A percentile compares a stretch with the other conserved stretches of the same genome.
Evolutionary conservation across 2,329 filamentous ascomycete species (phyloP).

Genomic region (Clarireedia hainanense): DNA sequence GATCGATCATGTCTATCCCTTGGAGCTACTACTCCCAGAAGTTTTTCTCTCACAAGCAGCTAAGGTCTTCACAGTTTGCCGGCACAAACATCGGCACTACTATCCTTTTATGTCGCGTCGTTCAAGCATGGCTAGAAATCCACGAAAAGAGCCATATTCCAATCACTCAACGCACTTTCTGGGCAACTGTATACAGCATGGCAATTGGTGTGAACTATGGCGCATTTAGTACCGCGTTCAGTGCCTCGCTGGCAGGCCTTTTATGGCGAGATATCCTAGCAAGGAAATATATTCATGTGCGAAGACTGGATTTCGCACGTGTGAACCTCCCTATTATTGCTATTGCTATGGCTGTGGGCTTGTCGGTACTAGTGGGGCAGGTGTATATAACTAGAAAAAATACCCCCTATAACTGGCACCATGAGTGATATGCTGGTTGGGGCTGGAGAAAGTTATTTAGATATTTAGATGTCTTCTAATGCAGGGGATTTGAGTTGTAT

Average conservation of each 20-base stretch:
- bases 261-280: constrained; percentile 64
- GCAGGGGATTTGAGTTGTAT: no score
- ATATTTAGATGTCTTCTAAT: no score
- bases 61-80: constrained; percentile 48
- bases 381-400: constrained; percentile 48
- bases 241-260: constrained; percentile 62
- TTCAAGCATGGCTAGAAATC: constrained; percentile 61
- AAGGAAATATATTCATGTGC: constrained; percentile 60
- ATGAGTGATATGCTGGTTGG: no score
- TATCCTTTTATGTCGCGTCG: constrained; percentile 62
- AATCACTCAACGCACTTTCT: constrained; percentile 60
- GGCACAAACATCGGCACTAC: constrained; percentile 72
- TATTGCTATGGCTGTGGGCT: constrained; percentile 58
- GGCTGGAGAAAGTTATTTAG: no score
- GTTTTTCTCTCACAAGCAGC: not conserved
- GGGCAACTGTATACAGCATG: constrained; percentile 69
- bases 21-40: not conserved
- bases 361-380: constrained; percentile 52
- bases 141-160: constrained; percentile 37
- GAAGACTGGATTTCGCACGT: constrained; percentile 55
- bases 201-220: constrained; percentile 69
- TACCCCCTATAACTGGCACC: not conserved
- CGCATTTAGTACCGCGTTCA: constrained; percentile 65
- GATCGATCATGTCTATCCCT: not conserved
- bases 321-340: constrained; percentile 66